phyloP scores from a whole-genome alignment of 2,329 filamentous ascomycete species.

The Penicillium sp. region DNA sequence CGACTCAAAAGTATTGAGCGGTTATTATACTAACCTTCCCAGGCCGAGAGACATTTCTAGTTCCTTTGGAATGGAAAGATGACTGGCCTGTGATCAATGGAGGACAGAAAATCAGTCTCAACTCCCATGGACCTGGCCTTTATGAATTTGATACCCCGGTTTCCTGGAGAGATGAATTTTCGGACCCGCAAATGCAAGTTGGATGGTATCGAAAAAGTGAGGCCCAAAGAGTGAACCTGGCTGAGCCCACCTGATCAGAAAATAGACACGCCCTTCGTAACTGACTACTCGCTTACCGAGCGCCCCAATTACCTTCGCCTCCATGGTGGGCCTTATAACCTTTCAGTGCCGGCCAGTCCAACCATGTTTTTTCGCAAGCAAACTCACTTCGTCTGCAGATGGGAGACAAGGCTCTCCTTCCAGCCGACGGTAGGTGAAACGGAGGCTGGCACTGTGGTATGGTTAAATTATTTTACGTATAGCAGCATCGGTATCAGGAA shows the following conservation, averaged over 20 bases:
- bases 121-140: constrained; percentile 21
- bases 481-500: constrained; percentile 44
- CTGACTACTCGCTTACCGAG: constrained; percentile 50
- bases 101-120: constrained; percentile 46
- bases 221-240: constrained; percentile 9
- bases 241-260: not conserved
- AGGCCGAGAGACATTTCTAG: constrained; percentile 54
- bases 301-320: constrained; percentile 49
- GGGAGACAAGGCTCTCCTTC: constrained; percentile 50
- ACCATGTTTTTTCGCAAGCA: constrained; percentile 58
- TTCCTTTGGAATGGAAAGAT: constrained; percentile 52
- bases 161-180: constrained; percentile 41
- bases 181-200: constrained; percentile 21
- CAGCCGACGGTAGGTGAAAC: constrained; percentile 43
- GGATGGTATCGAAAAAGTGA: constrained; percentile 46
- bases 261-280: constrained; percentile 51
- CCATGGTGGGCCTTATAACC: constrained; percentile 54
- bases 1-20: not conserved
- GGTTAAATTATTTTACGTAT: constrained; percentile 54
- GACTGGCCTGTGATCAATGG: constrained; percentile 55
- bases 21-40: not conserved
- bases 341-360: constrained; percentile 53
- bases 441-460: constrained; percentile 56
- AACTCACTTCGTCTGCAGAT: constrained; percentile 45
- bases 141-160: constrained; percentile 18